Conservation (phyloP, 306 rosid genomes). For the Vigna unguiculata region DNA sequence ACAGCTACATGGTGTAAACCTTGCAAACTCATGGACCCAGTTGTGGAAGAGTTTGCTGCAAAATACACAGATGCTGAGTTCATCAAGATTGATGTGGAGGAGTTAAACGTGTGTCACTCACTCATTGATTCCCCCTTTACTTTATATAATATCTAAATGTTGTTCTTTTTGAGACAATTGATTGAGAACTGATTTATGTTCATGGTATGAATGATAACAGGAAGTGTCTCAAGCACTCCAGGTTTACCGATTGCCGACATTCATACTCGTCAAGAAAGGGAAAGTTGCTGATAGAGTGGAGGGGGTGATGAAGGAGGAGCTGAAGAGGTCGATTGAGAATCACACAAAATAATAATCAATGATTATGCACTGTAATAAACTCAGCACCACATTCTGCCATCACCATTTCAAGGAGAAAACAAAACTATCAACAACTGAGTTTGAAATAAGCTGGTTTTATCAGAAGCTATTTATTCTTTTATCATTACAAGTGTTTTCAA, state of each 20-base stretch:
- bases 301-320: conserved; percentile 77
- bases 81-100: conserved; percentile 78
- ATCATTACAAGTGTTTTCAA: conserved; percentile 17
- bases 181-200: conserved; percentile 32
- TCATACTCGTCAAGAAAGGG: conserved; percentile 72
- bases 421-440: conserved; percentile 28
- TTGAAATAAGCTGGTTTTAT: conserved; percentile 40
- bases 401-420: background rate
- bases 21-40: conserved; percentile 74
- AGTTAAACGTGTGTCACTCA: conserved; percentile 58
- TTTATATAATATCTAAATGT: background rate
- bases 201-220: conserved; percentile 51
- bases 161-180: background rate
- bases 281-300: conserved; percentile 59
- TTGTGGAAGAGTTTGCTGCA: conserved; percentile 58
- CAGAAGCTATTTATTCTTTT: conserved; percentile 34
- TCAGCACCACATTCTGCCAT: conserved; percentile 7
- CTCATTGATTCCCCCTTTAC: background rate
- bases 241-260: conserved; percentile 75
- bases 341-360: conserved; percentile 47
- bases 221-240: conserved; percentile 67
- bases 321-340: conserved; percentile 66
- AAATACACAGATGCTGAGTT: conserved; percentile 70
- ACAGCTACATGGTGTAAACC: conserved; percentile 88
- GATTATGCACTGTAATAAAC: conserved; percentile 20